phyloP scores from a whole-genome alignment of 2,329 filamentous ascomycete species.

The Cytospora chrysosperma region DNA sequence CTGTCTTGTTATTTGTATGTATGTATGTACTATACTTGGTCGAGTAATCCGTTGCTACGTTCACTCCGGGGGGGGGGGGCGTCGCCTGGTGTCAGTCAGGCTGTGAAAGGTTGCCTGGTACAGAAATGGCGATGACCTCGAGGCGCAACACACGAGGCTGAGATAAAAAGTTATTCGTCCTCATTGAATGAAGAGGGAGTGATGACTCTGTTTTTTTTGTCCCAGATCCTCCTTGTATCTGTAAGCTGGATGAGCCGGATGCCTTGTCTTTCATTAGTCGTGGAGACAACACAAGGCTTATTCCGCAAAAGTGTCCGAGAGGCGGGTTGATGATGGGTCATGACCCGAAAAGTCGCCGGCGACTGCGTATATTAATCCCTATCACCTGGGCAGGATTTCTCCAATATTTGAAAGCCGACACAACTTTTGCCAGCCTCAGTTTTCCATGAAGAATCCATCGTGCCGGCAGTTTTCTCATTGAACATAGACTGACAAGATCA shows the following conservation, averaged over 20 bases:
- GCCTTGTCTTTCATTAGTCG: background rate
- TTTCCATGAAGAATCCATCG: background rate
- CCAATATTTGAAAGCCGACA: background rate
- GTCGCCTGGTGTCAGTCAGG: background rate
- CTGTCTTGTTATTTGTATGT: too few relatives aligned
- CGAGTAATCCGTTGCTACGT: background rate
- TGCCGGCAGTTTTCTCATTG: background rate
- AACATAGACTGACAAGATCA: background rate
- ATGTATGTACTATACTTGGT: too few relatives aligned
- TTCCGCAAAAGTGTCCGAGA: constrained; percentile 21
- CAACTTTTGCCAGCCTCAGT: background rate
- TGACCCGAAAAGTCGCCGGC: constrained; percentile 15
- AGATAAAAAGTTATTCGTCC: background rate
- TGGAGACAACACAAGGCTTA: background rate
- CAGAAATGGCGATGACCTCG: background rate
- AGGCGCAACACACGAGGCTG: constrained; percentile 12
- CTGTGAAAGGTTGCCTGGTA: background rate
- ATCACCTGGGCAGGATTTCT: too few relatives aligned
- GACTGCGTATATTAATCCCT: constrained; percentile 4
- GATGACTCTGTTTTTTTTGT: background rate
- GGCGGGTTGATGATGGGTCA: background rate
- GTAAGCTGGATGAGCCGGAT: background rate
- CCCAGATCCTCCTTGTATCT: background rate
- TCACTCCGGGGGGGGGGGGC: background rate
- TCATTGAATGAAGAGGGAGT: background rate